Evolutionary conservation across 306 rosid genomes (phyloP).

Genomic region (Trifolium pratense): DNA sequence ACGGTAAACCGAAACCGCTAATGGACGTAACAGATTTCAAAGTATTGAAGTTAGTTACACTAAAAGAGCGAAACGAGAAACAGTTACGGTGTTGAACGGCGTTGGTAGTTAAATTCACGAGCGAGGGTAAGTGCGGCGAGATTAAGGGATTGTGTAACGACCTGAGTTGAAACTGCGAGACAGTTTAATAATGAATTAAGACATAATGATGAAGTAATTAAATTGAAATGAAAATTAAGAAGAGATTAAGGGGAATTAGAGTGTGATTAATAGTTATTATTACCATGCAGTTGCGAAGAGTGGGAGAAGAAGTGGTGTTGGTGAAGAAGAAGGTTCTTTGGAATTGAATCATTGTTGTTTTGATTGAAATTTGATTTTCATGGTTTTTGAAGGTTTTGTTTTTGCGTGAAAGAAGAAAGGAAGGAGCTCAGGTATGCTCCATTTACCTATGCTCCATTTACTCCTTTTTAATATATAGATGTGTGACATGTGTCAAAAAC

Average conservation of each 20-base stretch:
- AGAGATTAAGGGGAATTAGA: no score
- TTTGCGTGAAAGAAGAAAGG: no score
- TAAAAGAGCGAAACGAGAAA: conserved; percentile 39
- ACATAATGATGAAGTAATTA: background rate
- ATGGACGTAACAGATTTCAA: conserved; percentile 38
- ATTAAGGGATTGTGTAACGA: conserved; percentile 46
- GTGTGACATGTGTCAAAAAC: no score
- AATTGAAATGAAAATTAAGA: background rate
- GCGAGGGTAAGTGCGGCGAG: conserved; percentile 33
- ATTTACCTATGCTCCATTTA: no score
- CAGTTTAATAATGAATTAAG: conserved; percentile 16
- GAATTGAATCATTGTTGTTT: background rate
- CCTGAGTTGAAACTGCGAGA: conserved; percentile 64
- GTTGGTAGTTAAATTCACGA: conserved; percentile 34
- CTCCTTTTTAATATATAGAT: no score
- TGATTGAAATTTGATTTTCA: background rate
- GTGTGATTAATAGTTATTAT: no score
- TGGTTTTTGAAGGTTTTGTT: no score
- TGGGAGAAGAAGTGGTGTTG: background rate
- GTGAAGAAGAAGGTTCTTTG: background rate
- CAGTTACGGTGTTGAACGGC: conserved; percentile 39
- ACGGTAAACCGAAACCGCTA: conserved; percentile 34
- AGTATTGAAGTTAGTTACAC: conserved; percentile 14
- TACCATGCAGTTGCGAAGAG: conserved; percentile 59
- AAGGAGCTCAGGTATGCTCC: no score